These are phyloP conservation scores for Grosmannia clavigera DNA, from an alignment of 2,329 filamentous ascomycete genomes.

Conservation along the genomic window DNA sequence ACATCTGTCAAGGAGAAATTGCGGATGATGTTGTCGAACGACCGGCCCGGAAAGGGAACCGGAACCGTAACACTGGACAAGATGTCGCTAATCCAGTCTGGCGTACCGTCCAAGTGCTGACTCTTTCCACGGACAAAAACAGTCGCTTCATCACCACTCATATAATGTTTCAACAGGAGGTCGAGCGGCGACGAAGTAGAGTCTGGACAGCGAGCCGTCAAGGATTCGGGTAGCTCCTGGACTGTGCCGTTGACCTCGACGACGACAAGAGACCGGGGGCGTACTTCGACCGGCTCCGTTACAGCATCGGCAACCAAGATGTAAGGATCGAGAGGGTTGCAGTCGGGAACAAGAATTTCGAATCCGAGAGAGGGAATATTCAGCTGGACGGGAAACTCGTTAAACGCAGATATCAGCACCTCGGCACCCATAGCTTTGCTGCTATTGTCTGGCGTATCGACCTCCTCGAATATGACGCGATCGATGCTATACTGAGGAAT, in stretches of 20 bases:
- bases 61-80: constrained; percentile 73
- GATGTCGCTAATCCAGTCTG: constrained; percentile 71
- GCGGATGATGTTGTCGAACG: constrained; percentile 70
- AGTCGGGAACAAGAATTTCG: constrained; percentile 75
- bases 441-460: constrained; percentile 34
- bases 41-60: constrained; percentile 69
- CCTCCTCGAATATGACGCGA: constrained; percentile 67
- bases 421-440: constrained; percentile 66
- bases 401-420: constrained; percentile 57
- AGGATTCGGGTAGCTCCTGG: constrained; percentile 56
- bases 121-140: constrained; percentile 74
- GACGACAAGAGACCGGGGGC: constrained; percentile 53
- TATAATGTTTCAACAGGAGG: constrained; percentile 64
- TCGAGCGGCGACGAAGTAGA: constrained; percentile 75
- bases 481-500: constrained; percentile 76
- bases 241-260: constrained; percentile 63
- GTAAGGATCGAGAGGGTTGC: constrained; percentile 54
- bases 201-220: constrained; percentile 64
- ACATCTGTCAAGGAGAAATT: constrained; percentile 81
- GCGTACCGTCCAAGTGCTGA: constrained; percentile 52
- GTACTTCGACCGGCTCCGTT: constrained; percentile 54
- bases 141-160: constrained; percentile 65
- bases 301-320: constrained; percentile 69
- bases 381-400: constrained; percentile 67
- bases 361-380: constrained; percentile 71